Conservation (phyloP, 352 stramenopile genomes). For the Phytophthora foliorum region DNA sequence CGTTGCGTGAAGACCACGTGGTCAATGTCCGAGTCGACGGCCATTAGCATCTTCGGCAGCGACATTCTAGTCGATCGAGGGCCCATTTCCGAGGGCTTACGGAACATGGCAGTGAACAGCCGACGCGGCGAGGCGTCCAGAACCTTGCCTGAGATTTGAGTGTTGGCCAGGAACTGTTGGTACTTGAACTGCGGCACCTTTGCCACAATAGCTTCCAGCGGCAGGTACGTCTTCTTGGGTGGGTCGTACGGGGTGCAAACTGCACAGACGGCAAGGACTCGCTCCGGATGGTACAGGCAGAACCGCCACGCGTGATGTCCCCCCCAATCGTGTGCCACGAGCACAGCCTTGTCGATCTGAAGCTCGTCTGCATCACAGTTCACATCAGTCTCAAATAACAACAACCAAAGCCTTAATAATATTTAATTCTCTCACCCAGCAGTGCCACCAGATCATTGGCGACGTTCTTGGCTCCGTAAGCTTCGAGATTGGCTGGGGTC, state of each 20-base stretch:
- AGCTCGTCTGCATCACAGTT: slow-evolving; percentile 47
- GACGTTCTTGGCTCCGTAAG: slow-evolving; percentile 64
- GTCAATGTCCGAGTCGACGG: slow-evolving; percentile 31
- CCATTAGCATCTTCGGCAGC: slow-evolving; percentile 43
- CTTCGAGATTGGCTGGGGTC: slow-evolving; percentile 37
- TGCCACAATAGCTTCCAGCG: slow-evolving; percentile 39
- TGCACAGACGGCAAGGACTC: slow-evolving; percentile 57
- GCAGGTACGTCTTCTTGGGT: slow-evolving; percentile 37
- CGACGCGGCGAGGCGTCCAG: slow-evolving; percentile 46
- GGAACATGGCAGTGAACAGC: slow-evolving; percentile 52
- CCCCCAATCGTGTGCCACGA: slow-evolving; percentile 80
- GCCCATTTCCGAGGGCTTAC: slow-evolving; percentile 37
- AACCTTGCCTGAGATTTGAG: slow-evolving; percentile 39
- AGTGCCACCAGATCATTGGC: slow-evolving; percentile 48
- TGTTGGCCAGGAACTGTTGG: slow-evolving; percentile 50
- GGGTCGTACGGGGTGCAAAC: slow-evolving; percentile 74
- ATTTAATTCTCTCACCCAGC: slow-evolving; percentile 35
- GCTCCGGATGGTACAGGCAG: slow-evolving; percentile 64
- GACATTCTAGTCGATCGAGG: slow-evolving; percentile 19
- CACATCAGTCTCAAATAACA: not conserved
- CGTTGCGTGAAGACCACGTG: slow-evolving; percentile 48
- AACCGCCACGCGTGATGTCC: slow-evolving; percentile 59
- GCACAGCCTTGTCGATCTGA: slow-evolving; percentile 55
- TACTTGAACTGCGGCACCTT: slow-evolving; percentile 56
- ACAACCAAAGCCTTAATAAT: not conserved